phyloP scores from a whole-genome alignment of 2,329 filamentous ascomycete genomes.

The Verticillium longisporum region DNA sequence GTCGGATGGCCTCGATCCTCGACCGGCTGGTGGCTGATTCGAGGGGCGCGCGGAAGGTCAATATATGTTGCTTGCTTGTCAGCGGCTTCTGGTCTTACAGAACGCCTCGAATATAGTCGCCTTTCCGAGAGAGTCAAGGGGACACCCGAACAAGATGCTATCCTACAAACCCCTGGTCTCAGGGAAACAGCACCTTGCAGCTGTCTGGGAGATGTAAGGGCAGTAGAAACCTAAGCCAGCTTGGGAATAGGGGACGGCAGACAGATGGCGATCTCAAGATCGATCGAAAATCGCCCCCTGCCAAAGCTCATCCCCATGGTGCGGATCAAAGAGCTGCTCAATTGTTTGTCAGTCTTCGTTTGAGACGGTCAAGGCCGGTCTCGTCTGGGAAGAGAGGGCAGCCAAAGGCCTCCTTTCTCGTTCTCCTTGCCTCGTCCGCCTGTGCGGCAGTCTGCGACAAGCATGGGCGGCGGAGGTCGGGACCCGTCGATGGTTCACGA shows the following conservation, averaged over 20 bases:
- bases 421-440: neutral
- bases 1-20: neutral
- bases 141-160: neutral
- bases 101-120: neutral
- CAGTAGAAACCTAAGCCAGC: neutral
- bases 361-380: neutral
- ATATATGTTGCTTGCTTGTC: neutral
- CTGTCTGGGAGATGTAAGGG: neutral
- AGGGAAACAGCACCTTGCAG: neutral
- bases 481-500: neutral
- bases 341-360: neutral
- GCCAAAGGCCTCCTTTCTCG: neutral
- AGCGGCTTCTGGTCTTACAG: neutral
- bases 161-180: neutral
- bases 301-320: neutral
- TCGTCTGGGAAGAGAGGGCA: neutral
- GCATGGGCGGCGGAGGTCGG: neutral
- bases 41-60: neutral
- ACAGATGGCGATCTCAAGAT: neutral
- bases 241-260: neutral
- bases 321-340: neutral
- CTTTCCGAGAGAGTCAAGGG: neutral
- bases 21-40: neutral
- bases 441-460: neutral
- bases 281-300: neutral